Evolutionary conservation across 139 green algal genomes (phyloP).

Genomic region (Nannochloris sp.): DNA sequence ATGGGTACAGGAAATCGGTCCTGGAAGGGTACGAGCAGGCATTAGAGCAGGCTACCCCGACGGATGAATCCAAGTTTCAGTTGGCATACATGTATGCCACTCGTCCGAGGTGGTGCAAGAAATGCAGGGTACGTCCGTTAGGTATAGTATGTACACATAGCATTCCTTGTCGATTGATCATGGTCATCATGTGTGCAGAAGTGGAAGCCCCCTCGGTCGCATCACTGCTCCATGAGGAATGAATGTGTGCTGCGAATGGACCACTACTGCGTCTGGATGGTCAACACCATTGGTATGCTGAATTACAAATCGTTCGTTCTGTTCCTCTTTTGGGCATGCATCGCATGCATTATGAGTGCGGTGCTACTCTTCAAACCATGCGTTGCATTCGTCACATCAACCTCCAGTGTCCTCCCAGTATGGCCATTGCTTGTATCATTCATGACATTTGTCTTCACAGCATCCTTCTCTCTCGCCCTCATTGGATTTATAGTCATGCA

Average conservation of each 20-base stretch:
- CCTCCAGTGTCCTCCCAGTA: background rate
- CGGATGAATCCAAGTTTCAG: background rate
- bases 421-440: constrained; percentile 18
- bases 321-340: constrained; percentile 71
- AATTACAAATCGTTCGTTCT: constrained; percentile 97
- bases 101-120: constrained; percentile 41
- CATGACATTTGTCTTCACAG: constrained; percentile 43
- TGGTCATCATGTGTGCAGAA: constrained; percentile 18
- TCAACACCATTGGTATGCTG: constrained; percentile 84
- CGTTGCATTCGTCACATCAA: constrained; percentile 46
- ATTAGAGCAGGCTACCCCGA: background rate
- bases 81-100: constrained; percentile 5
- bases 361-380: constrained; percentile 28
- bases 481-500: constrained; percentile 78
- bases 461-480: constrained; percentile 48
- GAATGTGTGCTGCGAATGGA: constrained; percentile 90
- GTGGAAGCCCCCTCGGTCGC: constrained; percentile 83
- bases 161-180: constrained; percentile 21
- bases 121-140: constrained; percentile 23
- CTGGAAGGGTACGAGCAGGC: background rate
- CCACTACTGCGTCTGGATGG: constrained; percentile 76
- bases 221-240: constrained; percentile 84
- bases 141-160: background rate
- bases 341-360: constrained; percentile 31
- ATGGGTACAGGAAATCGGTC: constrained; percentile 5